These are phyloP conservation scores for Phytophthora constricta DNA, from an alignment of 352 stramenopile genomes.

Conservation along the genomic window DNA sequence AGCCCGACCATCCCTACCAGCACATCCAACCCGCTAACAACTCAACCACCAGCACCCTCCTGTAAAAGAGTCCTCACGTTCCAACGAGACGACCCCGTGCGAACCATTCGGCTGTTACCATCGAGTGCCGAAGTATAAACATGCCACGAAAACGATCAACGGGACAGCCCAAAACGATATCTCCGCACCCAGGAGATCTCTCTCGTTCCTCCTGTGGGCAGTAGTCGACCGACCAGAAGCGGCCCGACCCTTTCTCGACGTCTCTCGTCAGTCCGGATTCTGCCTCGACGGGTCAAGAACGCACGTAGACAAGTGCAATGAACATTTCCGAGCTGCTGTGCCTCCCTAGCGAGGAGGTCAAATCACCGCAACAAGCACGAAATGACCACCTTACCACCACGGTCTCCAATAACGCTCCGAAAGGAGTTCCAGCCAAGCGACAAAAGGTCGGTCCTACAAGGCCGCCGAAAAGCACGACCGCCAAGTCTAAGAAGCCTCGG, in stretches of 20 bases:
- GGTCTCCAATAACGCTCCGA: not conserved
- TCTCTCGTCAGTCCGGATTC: too few species aligned
- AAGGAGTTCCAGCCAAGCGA: not conserved
- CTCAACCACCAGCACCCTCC: too few species aligned
- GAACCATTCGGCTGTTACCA: too few species aligned
- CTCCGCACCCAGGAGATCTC: too few species aligned
- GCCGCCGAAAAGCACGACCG: not conserved
- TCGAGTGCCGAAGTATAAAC: too few species aligned
- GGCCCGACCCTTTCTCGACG: too few species aligned
- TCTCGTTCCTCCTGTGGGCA: too few species aligned
- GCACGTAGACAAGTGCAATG: too few species aligned
- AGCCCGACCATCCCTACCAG: conserved; percentile 93
- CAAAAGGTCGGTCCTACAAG: not conserved
- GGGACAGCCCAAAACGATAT: too few species aligned
- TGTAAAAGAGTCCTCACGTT: conserved; percentile 35
- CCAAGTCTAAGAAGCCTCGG: conserved; percentile 3
- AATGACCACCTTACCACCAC: not conserved
- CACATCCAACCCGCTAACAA: not conserved
- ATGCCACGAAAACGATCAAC: too few species aligned
- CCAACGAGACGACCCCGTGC: conserved; percentile 58
- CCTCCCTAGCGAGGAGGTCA: not conserved
- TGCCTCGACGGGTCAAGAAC: too few species aligned
- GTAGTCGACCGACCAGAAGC: too few species aligned
- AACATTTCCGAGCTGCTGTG: not conserved
- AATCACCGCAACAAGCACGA: not conserved